Conservation (phyloP, 1,139 yeast genomes). For the Lodderomyces theae region DNA sequence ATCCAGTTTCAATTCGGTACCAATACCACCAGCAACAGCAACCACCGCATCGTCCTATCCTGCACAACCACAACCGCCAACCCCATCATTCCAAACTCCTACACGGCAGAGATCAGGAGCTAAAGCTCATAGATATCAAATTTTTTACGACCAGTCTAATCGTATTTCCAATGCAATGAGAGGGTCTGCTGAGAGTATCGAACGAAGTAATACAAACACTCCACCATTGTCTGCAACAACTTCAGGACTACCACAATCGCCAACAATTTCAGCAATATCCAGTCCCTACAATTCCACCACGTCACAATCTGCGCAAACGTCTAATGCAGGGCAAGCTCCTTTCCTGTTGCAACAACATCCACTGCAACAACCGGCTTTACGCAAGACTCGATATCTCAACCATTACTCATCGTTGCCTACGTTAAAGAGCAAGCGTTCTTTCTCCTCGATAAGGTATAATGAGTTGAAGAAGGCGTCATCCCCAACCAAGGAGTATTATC, state of each 20-base stretch:
- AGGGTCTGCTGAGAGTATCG: constrained; percentile 34
- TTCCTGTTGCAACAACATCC: neutral
- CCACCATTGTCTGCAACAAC: constrained; percentile 9
- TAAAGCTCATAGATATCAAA: constrained; percentile 50
- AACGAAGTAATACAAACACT: constrained; percentile 25
- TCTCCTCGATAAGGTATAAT: constrained; percentile 6
- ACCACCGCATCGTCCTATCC: constrained; percentile 23
- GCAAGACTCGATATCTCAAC: constrained; percentile 21
- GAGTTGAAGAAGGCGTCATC: constrained; percentile 9
- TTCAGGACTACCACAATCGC: neutral
- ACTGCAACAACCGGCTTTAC: constrained; percentile 3
- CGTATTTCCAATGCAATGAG: constrained; percentile 47
- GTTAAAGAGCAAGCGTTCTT: constrained; percentile 19
- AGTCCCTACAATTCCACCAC: neutral
- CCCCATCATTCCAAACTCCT: constrained; percentile 11
- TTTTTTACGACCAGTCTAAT: constrained; percentile 48
- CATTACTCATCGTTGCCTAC: constrained; percentile 44
- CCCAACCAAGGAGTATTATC: constrained; percentile 6
- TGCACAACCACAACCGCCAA: constrained; percentile 16
- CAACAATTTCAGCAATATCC: constrained; percentile 1
- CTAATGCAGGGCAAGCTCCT: neutral
- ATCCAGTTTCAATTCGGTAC: constrained; percentile 33
- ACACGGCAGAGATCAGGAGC: constrained; percentile 40
- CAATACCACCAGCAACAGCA: constrained; percentile 31
- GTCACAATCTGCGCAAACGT: neutral